A percentile compares a stretch with the other conserved stretches of the same genome.
These are phyloP conservation scores for Stephanodiscus minutulus DNA, from an alignment of 108 stramenopile genomes.

Conservation along the genomic window DNA sequence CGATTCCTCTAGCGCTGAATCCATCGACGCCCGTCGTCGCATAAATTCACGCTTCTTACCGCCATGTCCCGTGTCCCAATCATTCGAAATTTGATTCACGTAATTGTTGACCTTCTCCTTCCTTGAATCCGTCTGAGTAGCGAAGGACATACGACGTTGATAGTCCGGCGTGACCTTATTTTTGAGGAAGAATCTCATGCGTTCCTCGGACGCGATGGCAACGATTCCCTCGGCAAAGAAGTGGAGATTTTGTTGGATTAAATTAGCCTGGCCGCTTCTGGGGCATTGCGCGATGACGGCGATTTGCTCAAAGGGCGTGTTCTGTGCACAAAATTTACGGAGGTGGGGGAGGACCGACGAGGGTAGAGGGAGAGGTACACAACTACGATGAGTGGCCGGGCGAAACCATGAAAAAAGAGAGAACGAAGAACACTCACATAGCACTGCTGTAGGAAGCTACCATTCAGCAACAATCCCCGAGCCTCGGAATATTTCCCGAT, in stretches of 20 bases:
- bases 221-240: slow-evolving; percentile 36
- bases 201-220: slow-evolving; percentile 16
- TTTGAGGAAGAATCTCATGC: slow-evolving; percentile 14
- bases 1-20: not conserved
- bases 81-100: slow-evolving; percentile 8
- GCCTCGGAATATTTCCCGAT: slow-evolving; percentile 18
- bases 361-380: not conserved
- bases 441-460: slow-evolving; percentile 25
- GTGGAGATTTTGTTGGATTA: slow-evolving; percentile 17
- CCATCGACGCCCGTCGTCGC: not conserved
- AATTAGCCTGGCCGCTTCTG: not conserved
- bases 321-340: no score
- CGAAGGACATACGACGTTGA: slow-evolving; percentile 17
- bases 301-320: slow-evolving; percentile 27
- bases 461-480: slow-evolving; percentile 22
- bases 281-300: not conserved
- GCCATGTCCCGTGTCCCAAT: slow-evolving; percentile 6
- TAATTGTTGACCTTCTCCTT: slow-evolving; percentile 12
- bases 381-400: no score
- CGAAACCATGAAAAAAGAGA: not conserved
- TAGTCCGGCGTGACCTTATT: slow-evolving; percentile 10
- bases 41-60: not conserved
- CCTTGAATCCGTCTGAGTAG: not conserved
- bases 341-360: not conserved
- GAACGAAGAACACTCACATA: slow-evolving; percentile 12